phyloP scores from a whole-genome alignment of 1,284 basidiomycete species.

The Apiotrichum laibachii region DNA sequence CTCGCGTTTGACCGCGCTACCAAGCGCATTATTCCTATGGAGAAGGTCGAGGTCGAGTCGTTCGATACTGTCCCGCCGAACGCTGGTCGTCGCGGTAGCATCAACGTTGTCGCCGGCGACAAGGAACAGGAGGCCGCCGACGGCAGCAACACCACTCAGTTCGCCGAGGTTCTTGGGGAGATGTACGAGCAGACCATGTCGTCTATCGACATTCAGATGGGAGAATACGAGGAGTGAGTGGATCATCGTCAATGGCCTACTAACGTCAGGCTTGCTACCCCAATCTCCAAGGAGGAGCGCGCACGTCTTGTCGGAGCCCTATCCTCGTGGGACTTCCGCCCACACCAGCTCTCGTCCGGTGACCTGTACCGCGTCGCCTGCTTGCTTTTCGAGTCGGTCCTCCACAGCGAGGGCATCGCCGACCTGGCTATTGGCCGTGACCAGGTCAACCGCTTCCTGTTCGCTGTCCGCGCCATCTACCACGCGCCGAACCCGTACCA shows the following conservation, averaged over 20 bases:
- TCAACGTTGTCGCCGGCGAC: conserved; percentile 19
- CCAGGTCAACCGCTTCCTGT: conserved; percentile 70
- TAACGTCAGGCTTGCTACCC: conserved; percentile 43
- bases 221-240: conserved; percentile 47
- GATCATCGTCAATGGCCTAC: conserved; percentile 15
- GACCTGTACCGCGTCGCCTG: conserved; percentile 76
- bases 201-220: conserved; percentile 60
- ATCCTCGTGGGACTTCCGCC: conserved; percentile 81
- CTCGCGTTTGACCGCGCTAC: conserved; percentile 64
- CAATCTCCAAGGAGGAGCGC: conserved; percentile 46
- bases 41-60: not conserved
- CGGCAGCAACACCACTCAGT: conserved; percentile 55
- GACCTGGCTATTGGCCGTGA: conserved; percentile 63
- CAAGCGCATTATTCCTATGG: conserved; percentile 4
- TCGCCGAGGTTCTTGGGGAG: conserved; percentile 74
- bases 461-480: conserved; percentile 79
- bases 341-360: conserved; percentile 71
- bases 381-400: conserved; percentile 61
- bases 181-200: conserved; percentile 75
- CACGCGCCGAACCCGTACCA: conserved; percentile 88
- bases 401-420: conserved; percentile 65
- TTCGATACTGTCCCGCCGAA: conserved; percentile 28
- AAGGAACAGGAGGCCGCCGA: conserved; percentile 49
- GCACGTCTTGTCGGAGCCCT: conserved; percentile 61
- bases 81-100: not conserved